A percentile compares a stretch with the other conserved stretches of the same genome.
Evolutionary conservation across 1,284 basidiomycete species (phyloP).

Genomic region (Limonomyces culmigenus): DNA sequence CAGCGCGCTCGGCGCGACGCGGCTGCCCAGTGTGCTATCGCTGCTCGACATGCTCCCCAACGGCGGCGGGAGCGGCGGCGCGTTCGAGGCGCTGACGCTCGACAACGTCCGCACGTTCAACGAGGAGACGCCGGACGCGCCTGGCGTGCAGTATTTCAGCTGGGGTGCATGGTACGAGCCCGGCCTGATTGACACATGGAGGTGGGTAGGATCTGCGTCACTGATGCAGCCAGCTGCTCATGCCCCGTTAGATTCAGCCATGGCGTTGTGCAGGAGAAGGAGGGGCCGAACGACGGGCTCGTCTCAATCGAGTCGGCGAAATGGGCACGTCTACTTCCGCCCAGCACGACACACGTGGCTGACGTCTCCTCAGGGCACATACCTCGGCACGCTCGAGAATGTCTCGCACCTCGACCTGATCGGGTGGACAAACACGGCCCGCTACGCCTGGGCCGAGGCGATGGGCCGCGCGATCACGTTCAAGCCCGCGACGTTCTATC

Average conservation of each 20-base stretch:
- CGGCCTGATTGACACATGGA: conserved; percentile 79
- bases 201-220: conserved; percentile 23
- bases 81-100: conserved; percentile 79
- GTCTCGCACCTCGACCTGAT: conserved; percentile 92
- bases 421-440: conserved; percentile 67
- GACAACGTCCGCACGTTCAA: conserved; percentile 84
- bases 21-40: conserved; percentile 44
- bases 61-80: conserved; percentile 80
- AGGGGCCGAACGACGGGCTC: conserved; percentile 86
- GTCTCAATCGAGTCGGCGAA: conserved; percentile 71
- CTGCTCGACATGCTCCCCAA: conserved; percentile 70
- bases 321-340: conserved; percentile 37
- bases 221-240: too few species aligned
- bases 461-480: conserved; percentile 81
- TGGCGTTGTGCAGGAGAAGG: conserved; percentile 70
- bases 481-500: conserved; percentile 78
- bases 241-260: conserved; percentile 45
- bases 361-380: conserved; percentile 37
- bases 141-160: conserved; percentile 73
- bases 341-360: conserved; percentile 3
- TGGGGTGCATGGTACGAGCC: conserved; percentile 88
- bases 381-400: conserved; percentile 71
- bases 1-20: conserved; percentile 52
- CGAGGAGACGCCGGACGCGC: conserved; percentile 61
- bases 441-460: conserved; percentile 77